Conservation (phyloP, 2,329 filamentous ascomycete species). For the Thielaviopsis punctulata region DNA sequence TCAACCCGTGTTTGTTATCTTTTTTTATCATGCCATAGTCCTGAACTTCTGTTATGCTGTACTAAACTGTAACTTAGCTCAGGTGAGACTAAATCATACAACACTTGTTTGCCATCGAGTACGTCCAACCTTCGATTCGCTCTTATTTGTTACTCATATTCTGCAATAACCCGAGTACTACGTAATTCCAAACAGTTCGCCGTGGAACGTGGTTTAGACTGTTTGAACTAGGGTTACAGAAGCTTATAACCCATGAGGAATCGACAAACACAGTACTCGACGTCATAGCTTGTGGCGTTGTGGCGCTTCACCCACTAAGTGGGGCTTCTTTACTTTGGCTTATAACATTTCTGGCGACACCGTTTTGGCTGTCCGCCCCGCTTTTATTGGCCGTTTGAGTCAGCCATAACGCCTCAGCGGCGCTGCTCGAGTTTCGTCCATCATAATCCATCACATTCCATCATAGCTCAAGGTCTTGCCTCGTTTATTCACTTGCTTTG, state of each 20-base stretch:
- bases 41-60: too few relatives aligned
- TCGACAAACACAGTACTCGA: too few relatives aligned
- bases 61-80: too few relatives aligned
- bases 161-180: too few relatives aligned
- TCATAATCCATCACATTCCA: conserved; percentile 11
- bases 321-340: background rate
- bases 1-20: too few relatives aligned
- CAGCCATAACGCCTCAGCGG: conserved; percentile 7
- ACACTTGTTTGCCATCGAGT: too few relatives aligned
- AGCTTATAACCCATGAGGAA: background rate
- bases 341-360: background rate
- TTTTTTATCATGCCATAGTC: too few relatives aligned
- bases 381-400: conserved; percentile 11
- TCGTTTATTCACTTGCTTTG: background rate
- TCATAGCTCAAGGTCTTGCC: background rate
- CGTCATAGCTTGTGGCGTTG: background rate
- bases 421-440: conserved; percentile 1
- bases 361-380: conserved; percentile 1
- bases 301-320: background rate
- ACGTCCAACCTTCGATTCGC: too few relatives aligned
- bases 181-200: too few relatives aligned
- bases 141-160: too few relatives aligned
- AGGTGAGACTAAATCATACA: too few relatives aligned
- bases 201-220: too few relatives aligned
- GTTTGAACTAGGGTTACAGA: background rate